phyloP scores from a whole-genome alignment of 345 rosid genomes.

The Nasturtium officinale region DNA sequence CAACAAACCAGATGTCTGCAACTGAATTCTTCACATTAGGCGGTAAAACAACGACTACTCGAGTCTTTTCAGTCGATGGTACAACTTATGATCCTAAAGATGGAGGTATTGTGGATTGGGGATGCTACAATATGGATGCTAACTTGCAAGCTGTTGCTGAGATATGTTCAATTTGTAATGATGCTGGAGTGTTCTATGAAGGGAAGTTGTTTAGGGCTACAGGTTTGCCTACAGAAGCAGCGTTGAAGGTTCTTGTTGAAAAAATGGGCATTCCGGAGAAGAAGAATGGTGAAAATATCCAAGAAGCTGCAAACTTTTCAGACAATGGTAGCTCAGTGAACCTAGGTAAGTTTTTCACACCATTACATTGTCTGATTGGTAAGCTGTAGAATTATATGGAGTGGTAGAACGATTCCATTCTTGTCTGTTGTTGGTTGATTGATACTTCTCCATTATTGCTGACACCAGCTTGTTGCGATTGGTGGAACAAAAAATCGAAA shows the following conservation, averaged over 20 bases:
- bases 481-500: conserved; percentile 79
- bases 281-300: conserved; percentile 48
- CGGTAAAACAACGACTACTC: conserved; percentile 54
- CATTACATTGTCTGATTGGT: conserved; percentile 6
- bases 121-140: conserved; percentile 77
- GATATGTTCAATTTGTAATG: conserved; percentile 84
- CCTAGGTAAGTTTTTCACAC: conserved; percentile 53
- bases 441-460: neutral
- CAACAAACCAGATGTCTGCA: conserved; percentile 95
- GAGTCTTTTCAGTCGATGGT: conserved; percentile 75
- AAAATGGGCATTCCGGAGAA: conserved; percentile 81
- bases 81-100: conserved; percentile 97
- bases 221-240: conserved; percentile 97
- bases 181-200: conserved; percentile 75
- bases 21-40: conserved; percentile 79
- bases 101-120: conserved; percentile 89
- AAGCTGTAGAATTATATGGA: neutral
- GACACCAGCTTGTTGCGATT: conserved; percentile 65
- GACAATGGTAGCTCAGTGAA: conserved; percentile 62
- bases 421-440: conserved; percentile 3
- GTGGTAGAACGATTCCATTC: neutral
- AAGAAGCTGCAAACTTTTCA: conserved; percentile 62
- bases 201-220: conserved; percentile 79
- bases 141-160: conserved; percentile 85
- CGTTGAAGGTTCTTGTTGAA: conserved; percentile 88